These are phyloP conservation scores for Naegleria lovaniensis DNA, from an alignment of 208 protist species.

Conservation along the genomic window DNA sequence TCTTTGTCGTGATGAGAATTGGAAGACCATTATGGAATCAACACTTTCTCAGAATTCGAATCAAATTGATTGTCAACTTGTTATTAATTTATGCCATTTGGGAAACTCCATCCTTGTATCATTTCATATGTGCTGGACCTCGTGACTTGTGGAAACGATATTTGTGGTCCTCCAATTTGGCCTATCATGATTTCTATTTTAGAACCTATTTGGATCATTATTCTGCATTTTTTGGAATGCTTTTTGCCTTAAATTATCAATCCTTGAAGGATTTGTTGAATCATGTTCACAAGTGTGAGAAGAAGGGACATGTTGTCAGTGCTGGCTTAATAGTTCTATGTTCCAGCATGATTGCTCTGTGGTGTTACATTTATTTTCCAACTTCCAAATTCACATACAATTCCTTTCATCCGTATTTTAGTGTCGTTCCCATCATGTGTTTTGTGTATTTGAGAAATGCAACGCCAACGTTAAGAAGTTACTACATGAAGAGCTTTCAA, in stretches of 20 bases:
- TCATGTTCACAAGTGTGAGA: background rate
- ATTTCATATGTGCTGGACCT: background rate
- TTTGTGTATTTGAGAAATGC: background rate
- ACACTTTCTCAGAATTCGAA: slow-evolving; percentile 30
- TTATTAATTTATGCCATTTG: slow-evolving; percentile 51
- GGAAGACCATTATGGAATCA: slow-evolving; percentile 39
- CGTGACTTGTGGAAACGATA: background rate
- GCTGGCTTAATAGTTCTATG: background rate
- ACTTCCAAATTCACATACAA: background rate
- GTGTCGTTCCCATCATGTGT: background rate
- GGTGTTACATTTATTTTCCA: background rate
- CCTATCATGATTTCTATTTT: background rate
- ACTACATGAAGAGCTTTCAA: background rate
- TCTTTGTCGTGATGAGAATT: slow-evolving; percentile 50
- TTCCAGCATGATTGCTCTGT: background rate
- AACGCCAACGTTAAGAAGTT: background rate
- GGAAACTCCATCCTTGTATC: slow-evolving; percentile 38
- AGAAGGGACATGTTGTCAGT: background rate
- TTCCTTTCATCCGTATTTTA: background rate
- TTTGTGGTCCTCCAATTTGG: background rate
- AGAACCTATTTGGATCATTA: background rate
- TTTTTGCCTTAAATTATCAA: background rate
- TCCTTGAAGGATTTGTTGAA: background rate
- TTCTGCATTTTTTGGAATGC: background rate
- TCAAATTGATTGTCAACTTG: slow-evolving; percentile 46